Evolutionary conservation across 2,329 filamentous ascomycete genomes (phyloP).

Genomic region (Nigrospora oryzae): DNA sequence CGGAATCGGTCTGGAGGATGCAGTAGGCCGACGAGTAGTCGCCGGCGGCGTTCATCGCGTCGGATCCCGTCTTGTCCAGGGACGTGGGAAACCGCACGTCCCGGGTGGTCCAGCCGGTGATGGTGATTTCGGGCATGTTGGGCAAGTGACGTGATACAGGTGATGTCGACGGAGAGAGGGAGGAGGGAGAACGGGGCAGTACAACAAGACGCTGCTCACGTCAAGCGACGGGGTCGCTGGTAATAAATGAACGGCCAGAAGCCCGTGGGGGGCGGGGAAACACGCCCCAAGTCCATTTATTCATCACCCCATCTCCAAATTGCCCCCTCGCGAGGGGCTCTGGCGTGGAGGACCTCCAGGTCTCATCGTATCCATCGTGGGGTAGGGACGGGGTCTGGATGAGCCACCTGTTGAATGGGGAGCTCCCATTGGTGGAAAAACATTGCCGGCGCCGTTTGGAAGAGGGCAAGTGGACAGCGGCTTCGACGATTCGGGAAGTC

Average conservation of each 20-base stretch:
- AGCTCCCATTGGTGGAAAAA: background rate
- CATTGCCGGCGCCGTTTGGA: background rate
- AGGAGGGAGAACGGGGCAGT: background rate
- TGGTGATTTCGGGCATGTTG: conserved; percentile 52
- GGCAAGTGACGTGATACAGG: background rate
- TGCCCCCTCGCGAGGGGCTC: too few species aligned
- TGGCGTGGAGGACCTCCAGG: too few species aligned
- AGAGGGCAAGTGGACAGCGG: too few species aligned
- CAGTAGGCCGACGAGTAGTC: conserved; percentile 95
- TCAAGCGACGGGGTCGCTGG: too few species aligned
- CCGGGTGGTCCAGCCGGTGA: conserved; percentile 62
- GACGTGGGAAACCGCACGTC: conserved; percentile 84
- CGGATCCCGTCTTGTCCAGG: conserved; percentile 89
- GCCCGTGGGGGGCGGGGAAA: too few species aligned
- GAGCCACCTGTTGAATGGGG: background rate
- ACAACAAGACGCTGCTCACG: too few species aligned
- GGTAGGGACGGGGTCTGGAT: background rate
- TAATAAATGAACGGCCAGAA: too few species aligned
- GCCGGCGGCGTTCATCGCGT: conserved; percentile 92
- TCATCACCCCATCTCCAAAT: too few species aligned
- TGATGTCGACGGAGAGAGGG: background rate
- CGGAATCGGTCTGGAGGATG: conserved; percentile 73
- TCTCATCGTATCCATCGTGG: background rate
- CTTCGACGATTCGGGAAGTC: too few species aligned
- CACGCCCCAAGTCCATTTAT: too few species aligned